phyloP scores from a whole-genome alignment of 78 protist species.

The Cavenderia fasciculata region DNA sequence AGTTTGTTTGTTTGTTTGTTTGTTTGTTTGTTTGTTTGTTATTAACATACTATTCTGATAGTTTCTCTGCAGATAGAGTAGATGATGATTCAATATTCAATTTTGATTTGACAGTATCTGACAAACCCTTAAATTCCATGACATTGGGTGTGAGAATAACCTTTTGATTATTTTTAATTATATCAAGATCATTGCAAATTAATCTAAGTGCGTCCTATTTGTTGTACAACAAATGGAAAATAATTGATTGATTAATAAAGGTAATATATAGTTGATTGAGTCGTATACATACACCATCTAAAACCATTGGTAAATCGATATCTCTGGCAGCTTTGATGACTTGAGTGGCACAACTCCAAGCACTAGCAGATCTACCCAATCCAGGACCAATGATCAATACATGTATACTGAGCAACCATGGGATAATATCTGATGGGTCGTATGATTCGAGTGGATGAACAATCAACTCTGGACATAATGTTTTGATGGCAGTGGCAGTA shows the following conservation, averaged over 20 bases:
- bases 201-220: slow-evolving; percentile 85
- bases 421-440: slow-evolving; percentile 68
- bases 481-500: slow-evolving; percentile 79
- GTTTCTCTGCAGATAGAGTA: slow-evolving; percentile 18
- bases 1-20: not conserved
- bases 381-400: slow-evolving; percentile 90
- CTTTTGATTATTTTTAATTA: slow-evolving; percentile 49
- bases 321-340: slow-evolving; percentile 78
- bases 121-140: slow-evolving; percentile 67
- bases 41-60: slow-evolving; percentile 19
- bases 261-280: too few species aligned
- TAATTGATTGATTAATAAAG: too few species aligned
- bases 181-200: slow-evolving; percentile 21
- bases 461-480: slow-evolving; percentile 74
- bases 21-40: not conserved
- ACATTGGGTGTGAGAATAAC: slow-evolving; percentile 87
- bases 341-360: slow-evolving; percentile 59
- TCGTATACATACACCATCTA: slow-evolving; percentile 46
- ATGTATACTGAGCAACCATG: slow-evolving; percentile 76
- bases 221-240: too few species aligned
- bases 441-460: slow-evolving; percentile 72
- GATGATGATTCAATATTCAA: slow-evolving; percentile 17
- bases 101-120: slow-evolving; percentile 48
- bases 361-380: slow-evolving; percentile 53
- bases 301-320: slow-evolving; percentile 71